phyloP scores from a whole-genome alignment of 2,329 filamentous ascomycete species.

The Colletotrichum euphorbiae region DNA sequence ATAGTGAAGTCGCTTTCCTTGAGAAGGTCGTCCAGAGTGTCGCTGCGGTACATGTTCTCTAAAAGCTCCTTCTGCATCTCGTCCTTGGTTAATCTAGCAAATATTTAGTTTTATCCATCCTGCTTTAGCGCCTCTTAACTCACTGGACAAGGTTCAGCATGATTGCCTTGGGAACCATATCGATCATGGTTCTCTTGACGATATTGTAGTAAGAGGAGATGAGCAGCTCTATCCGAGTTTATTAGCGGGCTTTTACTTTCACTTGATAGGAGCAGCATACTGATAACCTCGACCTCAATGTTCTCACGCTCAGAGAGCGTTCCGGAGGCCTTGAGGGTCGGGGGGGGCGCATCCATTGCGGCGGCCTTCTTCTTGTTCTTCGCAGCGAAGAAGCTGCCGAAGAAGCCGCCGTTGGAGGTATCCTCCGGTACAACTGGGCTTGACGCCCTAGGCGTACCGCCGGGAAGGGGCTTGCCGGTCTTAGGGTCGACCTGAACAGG shows the following conservation, averaged over 20 bases:
- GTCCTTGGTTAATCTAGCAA: constrained; percentile 77
- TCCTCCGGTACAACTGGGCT: constrained; percentile 76
- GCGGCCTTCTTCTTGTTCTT: constrained; percentile 99
- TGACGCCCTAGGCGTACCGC: constrained; percentile 75
- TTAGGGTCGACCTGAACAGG: constrained; percentile 98
- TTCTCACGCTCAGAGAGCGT: constrained; percentile 93
- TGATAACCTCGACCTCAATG: constrained; percentile 98
- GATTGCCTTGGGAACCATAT: constrained; percentile 99
- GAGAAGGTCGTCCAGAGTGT: constrained; percentile 91
- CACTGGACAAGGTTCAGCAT: constrained; percentile 98
- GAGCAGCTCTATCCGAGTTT: constrained; percentile 75
- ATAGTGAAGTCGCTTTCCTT: constrained; percentile 99
- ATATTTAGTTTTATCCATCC: constrained; percentile 16
- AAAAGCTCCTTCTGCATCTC: constrained; percentile 98
- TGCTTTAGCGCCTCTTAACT: constrained; percentile 55
- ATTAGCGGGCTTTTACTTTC: constrained; percentile 33
- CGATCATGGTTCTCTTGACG: constrained; percentile 97
- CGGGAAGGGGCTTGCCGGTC: constrained; percentile 91
- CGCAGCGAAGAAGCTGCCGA: constrained; percentile 97
- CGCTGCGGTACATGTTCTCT: constrained; percentile 95
- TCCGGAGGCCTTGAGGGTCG: constrained; percentile 92
- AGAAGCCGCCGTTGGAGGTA: constrained; percentile 81
- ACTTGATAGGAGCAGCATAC: constrained; percentile 64
- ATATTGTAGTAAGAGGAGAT: constrained; percentile 99
- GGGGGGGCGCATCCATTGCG: constrained; percentile 96